These are phyloP conservation scores for Penicillium pulvis DNA, from an alignment of 495 filamentous ascomycete species.

Conservation along the genomic window DNA sequence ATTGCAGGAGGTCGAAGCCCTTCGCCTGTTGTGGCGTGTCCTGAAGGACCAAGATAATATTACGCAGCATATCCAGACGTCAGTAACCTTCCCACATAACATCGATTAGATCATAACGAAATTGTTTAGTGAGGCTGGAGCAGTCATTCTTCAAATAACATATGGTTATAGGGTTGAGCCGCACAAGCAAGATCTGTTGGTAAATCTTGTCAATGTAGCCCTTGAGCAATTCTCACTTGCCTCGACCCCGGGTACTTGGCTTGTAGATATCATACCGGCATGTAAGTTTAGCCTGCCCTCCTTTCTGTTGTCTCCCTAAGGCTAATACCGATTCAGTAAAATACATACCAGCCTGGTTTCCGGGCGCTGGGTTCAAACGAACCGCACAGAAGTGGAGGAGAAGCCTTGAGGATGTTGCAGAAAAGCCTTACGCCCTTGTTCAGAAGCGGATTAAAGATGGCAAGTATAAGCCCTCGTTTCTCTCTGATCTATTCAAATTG, in stretches of 20 bases:
- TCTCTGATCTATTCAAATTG: neutral
- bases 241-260: conserved; percentile 41
- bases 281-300: neutral
- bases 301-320: neutral
- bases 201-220: conserved; percentile 37
- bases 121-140: conserved; percentile 35
- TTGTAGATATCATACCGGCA: conserved; percentile 47
- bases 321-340: conserved; percentile 16
- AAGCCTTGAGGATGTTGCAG: conserved; percentile 24
- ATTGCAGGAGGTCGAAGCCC: neutral
- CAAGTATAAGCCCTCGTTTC: neutral
- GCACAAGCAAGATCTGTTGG: conserved; percentile 41
- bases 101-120: neutral
- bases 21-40: neutral
- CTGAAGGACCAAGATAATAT: neutral
- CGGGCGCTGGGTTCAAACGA: conserved; percentile 46
- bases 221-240: conserved; percentile 45
- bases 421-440: conserved; percentile 44
- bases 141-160: conserved; percentile 47
- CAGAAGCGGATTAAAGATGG: conserved; percentile 6
- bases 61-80: conserved; percentile 31
- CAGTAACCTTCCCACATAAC: conserved; percentile 4
- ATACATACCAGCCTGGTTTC: conserved; percentile 46
- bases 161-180: conserved; percentile 54
- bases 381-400: conserved; percentile 22